phyloP scores from a whole-genome alignment of 805 yeast genomes.

The Peterozyma xylosa region DNA sequence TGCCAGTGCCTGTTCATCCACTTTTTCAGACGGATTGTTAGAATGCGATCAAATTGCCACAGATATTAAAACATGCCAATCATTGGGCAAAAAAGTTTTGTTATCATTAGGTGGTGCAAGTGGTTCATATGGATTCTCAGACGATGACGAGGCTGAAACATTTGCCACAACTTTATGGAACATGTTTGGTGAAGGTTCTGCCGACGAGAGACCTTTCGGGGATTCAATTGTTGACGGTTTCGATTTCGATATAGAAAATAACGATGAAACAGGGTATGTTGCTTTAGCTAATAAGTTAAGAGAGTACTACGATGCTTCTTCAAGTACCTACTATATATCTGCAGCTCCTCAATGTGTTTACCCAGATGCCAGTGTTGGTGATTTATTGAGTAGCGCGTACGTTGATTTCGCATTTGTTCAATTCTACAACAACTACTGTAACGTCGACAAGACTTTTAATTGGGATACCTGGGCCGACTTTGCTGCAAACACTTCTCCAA shows the following conservation, averaged over 20 bases:
- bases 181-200: conserved; percentile 53
- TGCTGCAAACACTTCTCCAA: conserved; percentile 54
- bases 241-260: conserved; percentile 65
- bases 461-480: conserved; percentile 65
- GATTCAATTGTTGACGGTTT: conserved; percentile 78
- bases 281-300: conserved; percentile 47
- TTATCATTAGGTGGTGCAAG: conserved; percentile 74
- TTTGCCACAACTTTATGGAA: conserved; percentile 58
- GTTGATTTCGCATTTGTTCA: conserved; percentile 82
- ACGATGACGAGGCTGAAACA: conserved; percentile 45
- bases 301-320: conserved; percentile 23
- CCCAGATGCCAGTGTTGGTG: conserved; percentile 58
- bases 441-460: conserved; percentile 45
- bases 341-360: conserved; percentile 93
- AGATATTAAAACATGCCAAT: conserved; percentile 73
- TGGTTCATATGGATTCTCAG: conserved; percentile 46
- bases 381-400: conserved; percentile 38
- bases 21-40: conserved; percentile 34
- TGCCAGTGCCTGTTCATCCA: conserved; percentile 38
- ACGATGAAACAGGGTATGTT: conserved; percentile 55
- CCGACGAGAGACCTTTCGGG: conserved; percentile 52
- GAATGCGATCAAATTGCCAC: conserved; percentile 37
- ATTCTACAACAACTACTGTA: conserved; percentile 83
- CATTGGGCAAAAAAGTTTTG: conserved; percentile 67
- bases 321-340: conserved; percentile 63